Base-by-base conservation (phyloP, 2,329 filamentous ascomycete species). In the Furcasterigmium furcatum region DNA sequence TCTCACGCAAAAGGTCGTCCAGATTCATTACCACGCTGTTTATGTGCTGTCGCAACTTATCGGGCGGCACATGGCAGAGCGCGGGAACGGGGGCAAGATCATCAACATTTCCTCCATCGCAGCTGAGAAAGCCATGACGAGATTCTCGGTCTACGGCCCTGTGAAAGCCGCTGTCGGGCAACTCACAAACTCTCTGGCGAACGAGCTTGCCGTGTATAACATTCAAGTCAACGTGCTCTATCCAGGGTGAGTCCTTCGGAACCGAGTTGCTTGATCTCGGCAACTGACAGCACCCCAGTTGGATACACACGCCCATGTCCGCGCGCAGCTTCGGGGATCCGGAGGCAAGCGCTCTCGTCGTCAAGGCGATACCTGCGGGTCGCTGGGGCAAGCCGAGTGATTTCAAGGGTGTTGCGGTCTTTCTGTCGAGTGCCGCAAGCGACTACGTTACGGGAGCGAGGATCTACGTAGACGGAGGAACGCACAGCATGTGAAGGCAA, bases 401-500 rank as follows among this genome's bases (percentile, higher is more conserved):
- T 58, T 95, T 95, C 64, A 91, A 91, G 72, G 90, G 89, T 0
- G 83, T 80, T 0, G 77, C 85, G 1, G 84, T 95, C 29, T 95
- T 82, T 58, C 67, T 96, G 52, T 87, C 88, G 2, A 86, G 86
- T 57, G 75, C 71, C 60, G 34, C 34, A 16, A 36, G 34, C 9
- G 34, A 36, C 34, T 36, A 36, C 19, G 34, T 36, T 16, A 36
- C 34, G 18, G 34, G 34, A 20, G 34, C 34, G 4, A 36, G 34
- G 34, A 36, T 36, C 12, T 16, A 36, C 18, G 34, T 36, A 18
- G 34, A 36, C 18, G 34, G 34, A 4, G 34, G 34, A 10, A 19
- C 16, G 16, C n/a, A 18, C 10, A 12, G 34, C 18, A 19, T 36
- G 34, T 36, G 19, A 16, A 32, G 18, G 30, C 30, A 32, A n/a